phyloP scores from a whole-genome alignment of 2,329 filamentous ascomycete species.

The Colletotrichum sp. region DNA sequence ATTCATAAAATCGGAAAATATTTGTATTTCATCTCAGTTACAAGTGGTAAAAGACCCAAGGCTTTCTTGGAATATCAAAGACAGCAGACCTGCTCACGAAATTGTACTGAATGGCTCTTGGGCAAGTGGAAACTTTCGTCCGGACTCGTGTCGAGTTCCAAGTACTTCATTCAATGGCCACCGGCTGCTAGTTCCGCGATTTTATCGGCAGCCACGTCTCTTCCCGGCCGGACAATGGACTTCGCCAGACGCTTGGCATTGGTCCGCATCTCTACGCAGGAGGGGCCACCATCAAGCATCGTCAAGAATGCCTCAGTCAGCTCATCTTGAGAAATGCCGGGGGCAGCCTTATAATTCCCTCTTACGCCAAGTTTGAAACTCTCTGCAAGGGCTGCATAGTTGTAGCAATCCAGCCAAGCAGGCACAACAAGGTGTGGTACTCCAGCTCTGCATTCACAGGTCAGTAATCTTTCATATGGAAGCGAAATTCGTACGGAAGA shows the following conservation, averaged over 20 bases:
- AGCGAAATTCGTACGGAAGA: not conserved
- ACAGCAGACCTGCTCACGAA: not conserved
- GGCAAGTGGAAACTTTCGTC: not conserved
- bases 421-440: slow-evolving; percentile 52
- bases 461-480: not conserved
- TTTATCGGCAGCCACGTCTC: slow-evolving; percentile 15
- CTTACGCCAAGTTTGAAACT: slow-evolving; percentile 46
- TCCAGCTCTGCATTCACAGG: slow-evolving; percentile 36
- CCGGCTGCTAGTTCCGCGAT: not conserved
- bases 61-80: not conserved
- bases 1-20: not conserved
- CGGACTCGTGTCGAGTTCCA: not conserved
- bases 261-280: slow-evolving; percentile 10
- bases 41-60: not conserved
- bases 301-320: slow-evolving; percentile 30
- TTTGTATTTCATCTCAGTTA: not conserved
- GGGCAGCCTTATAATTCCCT: slow-evolving; percentile 38
- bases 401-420: slow-evolving; percentile 50
- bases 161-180: not conserved
- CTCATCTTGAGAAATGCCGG: slow-evolving; percentile 30
- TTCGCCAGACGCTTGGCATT: slow-evolving; percentile 25
- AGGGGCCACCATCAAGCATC: slow-evolving; percentile 17
- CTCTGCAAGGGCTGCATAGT: slow-evolving; percentile 47
- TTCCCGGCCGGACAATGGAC: not conserved
- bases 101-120: not conserved